phyloP scores from a whole-genome alignment of 208 protist species.

The Hexamita inflata region DNA sequence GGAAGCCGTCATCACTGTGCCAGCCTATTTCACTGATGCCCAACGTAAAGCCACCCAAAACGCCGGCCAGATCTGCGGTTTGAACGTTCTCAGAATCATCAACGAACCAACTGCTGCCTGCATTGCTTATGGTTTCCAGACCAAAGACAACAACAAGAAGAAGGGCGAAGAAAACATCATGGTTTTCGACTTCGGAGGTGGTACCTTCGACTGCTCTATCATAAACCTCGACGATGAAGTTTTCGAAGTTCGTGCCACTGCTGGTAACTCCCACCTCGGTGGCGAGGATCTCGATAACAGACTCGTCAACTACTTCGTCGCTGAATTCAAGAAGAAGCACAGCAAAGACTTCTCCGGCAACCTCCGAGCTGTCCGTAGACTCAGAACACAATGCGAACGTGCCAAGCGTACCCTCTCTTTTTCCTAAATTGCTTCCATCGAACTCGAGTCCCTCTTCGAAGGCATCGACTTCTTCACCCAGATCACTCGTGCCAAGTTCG shows the following conservation, averaged over 20 bases:
- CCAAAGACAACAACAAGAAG: too few species aligned
- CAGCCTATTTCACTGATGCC: slow-evolving; percentile 85
- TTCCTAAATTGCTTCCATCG: background rate
- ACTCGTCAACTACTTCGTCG: background rate
- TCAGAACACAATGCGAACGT: background rate
- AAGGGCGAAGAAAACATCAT: slow-evolving; percentile 43
- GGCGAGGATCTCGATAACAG: slow-evolving; percentile 66
- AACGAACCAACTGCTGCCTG: slow-evolving; percentile 98
- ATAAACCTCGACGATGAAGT: slow-evolving; percentile 92
- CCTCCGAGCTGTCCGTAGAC: background rate
- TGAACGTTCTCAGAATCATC: slow-evolving; percentile 94
- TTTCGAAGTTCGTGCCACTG: slow-evolving; percentile 93
- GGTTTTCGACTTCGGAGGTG: slow-evolving; percentile 86
- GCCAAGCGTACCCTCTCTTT: background rate
- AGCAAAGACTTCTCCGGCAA: background rate
- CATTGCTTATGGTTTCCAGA: slow-evolving; percentile 72
- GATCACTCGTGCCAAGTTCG: background rate
- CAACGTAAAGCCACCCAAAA: slow-evolving; percentile 73
- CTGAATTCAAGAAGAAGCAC: background rate
- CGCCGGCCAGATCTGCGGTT: slow-evolving; percentile 62
- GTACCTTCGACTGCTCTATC: slow-evolving; percentile 77
- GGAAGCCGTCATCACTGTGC: slow-evolving; percentile 46
- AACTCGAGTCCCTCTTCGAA: background rate
- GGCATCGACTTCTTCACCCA: background rate
- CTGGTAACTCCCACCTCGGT: slow-evolving; percentile 93